Conservation (phyloP, 1,284 basidiomycete genomes). For the Irpex rosettiformis region DNA sequence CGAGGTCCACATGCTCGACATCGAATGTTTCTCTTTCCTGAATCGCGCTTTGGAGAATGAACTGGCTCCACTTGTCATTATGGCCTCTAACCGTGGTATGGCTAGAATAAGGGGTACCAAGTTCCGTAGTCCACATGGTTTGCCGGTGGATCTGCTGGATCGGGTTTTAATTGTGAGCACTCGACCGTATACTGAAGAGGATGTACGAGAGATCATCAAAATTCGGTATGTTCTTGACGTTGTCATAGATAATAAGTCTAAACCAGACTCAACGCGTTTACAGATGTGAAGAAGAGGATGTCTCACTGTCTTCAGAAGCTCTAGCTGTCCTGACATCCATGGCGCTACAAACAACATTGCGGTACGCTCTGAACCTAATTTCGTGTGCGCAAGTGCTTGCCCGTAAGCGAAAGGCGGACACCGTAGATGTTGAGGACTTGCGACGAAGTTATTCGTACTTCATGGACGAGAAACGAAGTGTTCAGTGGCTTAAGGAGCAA, state of each 20-base stretch:
- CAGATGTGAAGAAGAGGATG: slow-evolving; percentile 96
- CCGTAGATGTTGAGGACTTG: slow-evolving; percentile 83
- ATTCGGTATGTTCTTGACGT: slow-evolving; percentile 65
- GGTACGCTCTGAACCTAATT: slow-evolving; percentile 91
- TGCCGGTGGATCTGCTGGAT: slow-evolving; percentile 93
- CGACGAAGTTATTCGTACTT: slow-evolving; percentile 86
- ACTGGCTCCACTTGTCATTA: slow-evolving; percentile 92
- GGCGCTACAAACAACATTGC: slow-evolving; percentile 82
- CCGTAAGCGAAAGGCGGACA: slow-evolving; percentile 71
- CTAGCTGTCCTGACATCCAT: slow-evolving; percentile 79
- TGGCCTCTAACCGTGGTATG: slow-evolving; percentile 97
- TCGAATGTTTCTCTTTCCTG: slow-evolving; percentile 98
- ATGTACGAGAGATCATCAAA: slow-evolving; percentile 89
- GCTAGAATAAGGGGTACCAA: slow-evolving; percentile 94
- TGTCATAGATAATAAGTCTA: slow-evolving; percentile 4
- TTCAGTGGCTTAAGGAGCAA: slow-evolving; percentile 91
- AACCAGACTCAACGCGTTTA: background rate
- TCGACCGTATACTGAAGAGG: slow-evolving; percentile 81
- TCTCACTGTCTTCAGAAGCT: slow-evolving; percentile 77
- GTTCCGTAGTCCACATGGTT: slow-evolving; percentile 90
- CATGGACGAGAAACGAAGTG: slow-evolving; percentile 93
- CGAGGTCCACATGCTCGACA: slow-evolving; percentile 99
- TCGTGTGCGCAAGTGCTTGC: slow-evolving; percentile 86
- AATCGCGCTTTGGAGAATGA: slow-evolving; percentile 96
- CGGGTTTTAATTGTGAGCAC: slow-evolving; percentile 96